Base-by-base conservation (phyloP, 345 rosid species). In the Boechera retrofracta region DNA sequence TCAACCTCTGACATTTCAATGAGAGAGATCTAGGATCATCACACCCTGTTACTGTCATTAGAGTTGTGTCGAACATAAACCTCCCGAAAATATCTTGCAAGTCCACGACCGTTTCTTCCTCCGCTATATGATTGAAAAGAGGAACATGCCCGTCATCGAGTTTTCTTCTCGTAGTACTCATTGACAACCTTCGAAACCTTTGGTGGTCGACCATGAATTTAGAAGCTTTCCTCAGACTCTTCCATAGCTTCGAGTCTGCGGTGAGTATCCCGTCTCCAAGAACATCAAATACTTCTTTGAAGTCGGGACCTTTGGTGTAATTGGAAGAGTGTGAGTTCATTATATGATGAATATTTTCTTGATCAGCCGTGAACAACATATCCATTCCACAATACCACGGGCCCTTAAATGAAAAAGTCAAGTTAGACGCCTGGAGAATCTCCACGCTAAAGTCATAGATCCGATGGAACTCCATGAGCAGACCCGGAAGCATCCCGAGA, bases 201-300 rank as follows among this genome's bases (percentile, higher is more conserved):
- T 53, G 13, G 8, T 53, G 58, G 6, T 53, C 58, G 1, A 53
- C 32, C 33, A 53, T 53, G 5, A 11, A 3, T 53, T 53, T 26
- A 26, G 58, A 53, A 53, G 6, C 58, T 53, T 53, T 53, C 58
- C 58, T 53, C 6, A 53, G 32, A 53, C 28, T 53, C 58, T 53
- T 53, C 54, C 58, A 53, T 10, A 53, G 32, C 33, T 53, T 6
- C 32, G 33, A 53, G 33, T 53, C 56, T 13, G 31, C 29, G 5
- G 31, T 10, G 5, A 51, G 56, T 21, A 51, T 51, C 31, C 56
- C 29, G 1, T 51, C 29, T 51, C 54, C 54, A 49, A 49, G 54
- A 18, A 49, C 54, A 7, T 49, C 54, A 49, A 49, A 49, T 9
- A 49, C 54, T 49, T 49, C 54, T 49, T 49, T 49, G 28, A 18